These are phyloP conservation scores for Aspergillus udagawae DNA, from an alignment of 2,329 filamentous ascomycete genomes.

Conservation along the genomic window DNA sequence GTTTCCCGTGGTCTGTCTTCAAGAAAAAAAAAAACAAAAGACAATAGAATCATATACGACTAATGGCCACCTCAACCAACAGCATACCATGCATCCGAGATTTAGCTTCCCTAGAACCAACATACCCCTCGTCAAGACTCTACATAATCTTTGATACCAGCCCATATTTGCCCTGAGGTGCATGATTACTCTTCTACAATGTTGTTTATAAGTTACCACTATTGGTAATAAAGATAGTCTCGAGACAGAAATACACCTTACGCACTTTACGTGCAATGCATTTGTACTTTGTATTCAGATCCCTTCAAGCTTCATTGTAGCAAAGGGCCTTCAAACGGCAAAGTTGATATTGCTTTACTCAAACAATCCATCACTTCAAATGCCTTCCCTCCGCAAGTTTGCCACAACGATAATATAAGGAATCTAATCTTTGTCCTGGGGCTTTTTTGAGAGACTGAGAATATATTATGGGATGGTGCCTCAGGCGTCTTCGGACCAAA, in stretches of 20 bases:
- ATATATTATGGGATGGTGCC: not conserved
- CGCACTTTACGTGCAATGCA: no score
- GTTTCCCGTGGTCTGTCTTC: not conserved
- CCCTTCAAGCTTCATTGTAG: not conserved
- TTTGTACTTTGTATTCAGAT: no score
- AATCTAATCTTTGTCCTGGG: conserved; percentile 1
- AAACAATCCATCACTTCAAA: not conserved
- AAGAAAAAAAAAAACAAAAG: not conserved
- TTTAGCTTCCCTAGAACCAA: not conserved
- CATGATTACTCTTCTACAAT: not conserved
- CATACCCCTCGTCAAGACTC: not conserved
- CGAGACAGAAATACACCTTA: no score
- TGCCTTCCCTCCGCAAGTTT: no score
- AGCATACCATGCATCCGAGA: not conserved
- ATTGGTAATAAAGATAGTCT: not conserved
- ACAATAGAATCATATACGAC: not conserved
- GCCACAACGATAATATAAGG: not conserved
- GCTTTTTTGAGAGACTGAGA: not conserved
- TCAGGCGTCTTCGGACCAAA: conserved; percentile 5
- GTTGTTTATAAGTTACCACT: not conserved
- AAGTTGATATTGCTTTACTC: not conserved
- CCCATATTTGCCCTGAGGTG: not conserved
- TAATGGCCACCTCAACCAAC: not conserved
- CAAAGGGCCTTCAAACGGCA: not conserved
- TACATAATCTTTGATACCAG: not conserved